Percentiles rank a stretch among this genome's conserved stretches.
Evolutionary conservation across 257 asterid species (phyloP).

Genomic region (Ajuga chamaepitys): DNA sequence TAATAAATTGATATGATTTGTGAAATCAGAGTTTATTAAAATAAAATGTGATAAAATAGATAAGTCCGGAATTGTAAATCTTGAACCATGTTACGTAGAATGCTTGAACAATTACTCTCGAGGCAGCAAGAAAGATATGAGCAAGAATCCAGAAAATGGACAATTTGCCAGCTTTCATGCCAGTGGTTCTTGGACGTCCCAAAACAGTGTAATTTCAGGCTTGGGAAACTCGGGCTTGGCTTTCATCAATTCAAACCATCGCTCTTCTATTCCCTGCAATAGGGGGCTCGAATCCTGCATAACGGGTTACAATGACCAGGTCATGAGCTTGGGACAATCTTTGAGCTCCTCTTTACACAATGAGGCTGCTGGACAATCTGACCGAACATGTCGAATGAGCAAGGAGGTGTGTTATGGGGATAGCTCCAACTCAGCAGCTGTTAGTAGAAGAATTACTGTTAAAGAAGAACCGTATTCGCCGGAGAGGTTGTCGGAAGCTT

Average conservation of each 20-base stretch:
- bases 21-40: too few relatives aligned
- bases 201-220: background rate
- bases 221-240: background rate
- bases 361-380: background rate
- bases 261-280: background rate
- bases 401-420: background rate
- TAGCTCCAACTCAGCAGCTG: background rate
- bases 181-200: background rate
- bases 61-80: background rate
- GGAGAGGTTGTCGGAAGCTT: constrained; percentile 10
- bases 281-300: background rate
- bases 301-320: background rate
- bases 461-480: constrained; percentile 23
- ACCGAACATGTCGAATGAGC: background rate
- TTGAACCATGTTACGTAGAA: constrained; percentile 23
- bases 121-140: constrained; percentile 1
- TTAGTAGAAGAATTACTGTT: background rate
- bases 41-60: too few relatives aligned
- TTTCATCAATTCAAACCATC: background rate
- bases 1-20: too few relatives aligned
- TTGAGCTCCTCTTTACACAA: background rate
- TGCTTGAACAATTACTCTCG: constrained; percentile 31
- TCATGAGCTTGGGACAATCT: background rate
- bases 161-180: background rate
- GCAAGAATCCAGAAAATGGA: constrained; percentile 14